A percentile compares a stretch with the other conserved stretches of the same genome.
phyloP scores from a whole-genome alignment of 352 stramenopile genomes.

The Globisporangium rhizosaccharum region DNA sequence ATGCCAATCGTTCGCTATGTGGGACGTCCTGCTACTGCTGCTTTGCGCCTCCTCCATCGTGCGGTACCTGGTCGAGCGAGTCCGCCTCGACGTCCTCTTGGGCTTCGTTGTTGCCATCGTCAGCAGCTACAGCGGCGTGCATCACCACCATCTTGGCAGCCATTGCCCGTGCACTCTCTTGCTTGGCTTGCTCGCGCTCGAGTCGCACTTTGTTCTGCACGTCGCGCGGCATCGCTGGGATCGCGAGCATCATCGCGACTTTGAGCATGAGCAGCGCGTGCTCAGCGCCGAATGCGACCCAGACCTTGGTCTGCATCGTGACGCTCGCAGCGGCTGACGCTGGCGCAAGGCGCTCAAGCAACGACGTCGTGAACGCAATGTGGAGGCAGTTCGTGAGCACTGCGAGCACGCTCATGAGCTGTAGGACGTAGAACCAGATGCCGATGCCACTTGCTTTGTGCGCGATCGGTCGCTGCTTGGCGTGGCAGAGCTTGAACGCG shows the following conservation, averaged over 20 bases:
- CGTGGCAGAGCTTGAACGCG: conserved; percentile 93
- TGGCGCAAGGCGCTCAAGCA: conserved; percentile 37
- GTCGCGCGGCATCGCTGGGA: conserved; percentile 49
- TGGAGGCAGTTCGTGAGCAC: conserved; percentile 96
- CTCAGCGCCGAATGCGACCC: conserved; percentile 74
- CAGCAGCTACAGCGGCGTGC: background rate
- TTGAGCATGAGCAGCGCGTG: conserved; percentile 62
- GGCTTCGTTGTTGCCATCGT: background rate
- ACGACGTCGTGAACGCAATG: conserved; percentile 82
- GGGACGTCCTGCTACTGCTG: background rate
- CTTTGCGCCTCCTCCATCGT: too few relatives aligned
- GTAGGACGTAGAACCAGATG: conserved; percentile 87
- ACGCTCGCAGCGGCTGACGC: conserved; percentile 3
- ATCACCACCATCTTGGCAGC: conserved; percentile 25
- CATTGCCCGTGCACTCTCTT: conserved; percentile 63
- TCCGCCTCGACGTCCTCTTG: background rate
- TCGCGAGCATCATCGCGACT: conserved; percentile 52
- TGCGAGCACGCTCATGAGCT: conserved; percentile 93
- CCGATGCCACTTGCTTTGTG: conserved; percentile 92
- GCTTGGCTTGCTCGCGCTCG: conserved; percentile 62
- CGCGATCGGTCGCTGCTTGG: conserved; percentile 86
- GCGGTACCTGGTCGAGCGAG: too few relatives aligned
- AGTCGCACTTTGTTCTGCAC: conserved; percentile 40
- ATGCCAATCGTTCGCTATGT: background rate
- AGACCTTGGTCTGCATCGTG: conserved; percentile 51